These are phyloP conservation scores for Leptographium procerum DNA, from an alignment of 2,329 filamentous ascomycete species.

Conservation along the genomic window DNA sequence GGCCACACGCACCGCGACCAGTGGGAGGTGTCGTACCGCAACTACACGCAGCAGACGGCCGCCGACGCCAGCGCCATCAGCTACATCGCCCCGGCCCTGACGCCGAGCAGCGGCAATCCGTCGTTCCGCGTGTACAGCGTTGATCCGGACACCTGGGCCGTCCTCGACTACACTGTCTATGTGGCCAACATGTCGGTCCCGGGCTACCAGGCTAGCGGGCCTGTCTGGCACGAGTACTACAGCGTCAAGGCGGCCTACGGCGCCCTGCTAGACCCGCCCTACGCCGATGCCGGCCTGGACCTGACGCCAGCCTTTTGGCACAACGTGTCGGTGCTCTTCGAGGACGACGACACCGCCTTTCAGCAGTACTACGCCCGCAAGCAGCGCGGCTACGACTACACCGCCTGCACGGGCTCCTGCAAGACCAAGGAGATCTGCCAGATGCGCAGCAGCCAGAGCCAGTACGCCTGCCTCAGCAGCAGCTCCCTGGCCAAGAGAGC, in stretches of 20 bases:
- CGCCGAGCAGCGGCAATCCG: slow-evolving; percentile 43
- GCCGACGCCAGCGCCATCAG: slow-evolving; percentile 35
- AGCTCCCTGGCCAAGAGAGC: not conserved
- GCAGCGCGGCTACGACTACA: slow-evolving; percentile 20
- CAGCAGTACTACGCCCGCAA: slow-evolving; percentile 24
- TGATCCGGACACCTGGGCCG: slow-evolving; percentile 41
- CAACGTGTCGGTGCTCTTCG: slow-evolving; percentile 24
- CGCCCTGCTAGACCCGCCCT: slow-evolving; percentile 27
- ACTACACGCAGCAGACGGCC: slow-evolving; percentile 28
- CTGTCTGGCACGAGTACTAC: slow-evolving; percentile 42
- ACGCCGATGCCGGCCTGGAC: slow-evolving; percentile 23
- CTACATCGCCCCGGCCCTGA: slow-evolving; percentile 43
- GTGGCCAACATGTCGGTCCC: slow-evolving; percentile 37
- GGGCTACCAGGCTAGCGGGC: slow-evolving; percentile 30
- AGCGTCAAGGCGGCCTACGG: slow-evolving; percentile 43
- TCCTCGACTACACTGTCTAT: slow-evolving; percentile 42
- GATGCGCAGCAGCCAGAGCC: slow-evolving; percentile 14
- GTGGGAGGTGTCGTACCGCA: slow-evolving; percentile 42
- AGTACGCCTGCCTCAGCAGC: not conserved
- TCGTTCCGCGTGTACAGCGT: slow-evolving; percentile 46
- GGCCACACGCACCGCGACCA: slow-evolving; percentile 45
- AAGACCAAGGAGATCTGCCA: slow-evolving; percentile 24
- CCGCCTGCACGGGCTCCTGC: slow-evolving; percentile 21
- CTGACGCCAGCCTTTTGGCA: slow-evolving; percentile 35
- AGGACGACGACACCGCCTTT: slow-evolving; percentile 21